phyloP scores from a whole-genome alignment of 2,329 filamentous ascomycete genomes.

The Colletotrichum tropicale region DNA sequence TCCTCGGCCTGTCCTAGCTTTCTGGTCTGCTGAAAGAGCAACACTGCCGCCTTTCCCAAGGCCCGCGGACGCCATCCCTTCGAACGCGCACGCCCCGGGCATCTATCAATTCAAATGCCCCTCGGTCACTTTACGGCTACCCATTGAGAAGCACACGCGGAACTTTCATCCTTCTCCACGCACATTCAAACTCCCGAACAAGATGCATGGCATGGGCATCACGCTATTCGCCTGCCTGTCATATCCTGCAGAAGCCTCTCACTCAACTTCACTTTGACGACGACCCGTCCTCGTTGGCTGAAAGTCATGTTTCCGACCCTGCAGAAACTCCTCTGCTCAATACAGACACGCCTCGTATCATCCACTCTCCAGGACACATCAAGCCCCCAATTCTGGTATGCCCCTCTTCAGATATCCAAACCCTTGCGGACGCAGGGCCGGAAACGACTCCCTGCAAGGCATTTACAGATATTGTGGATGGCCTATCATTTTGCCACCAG shows the following conservation, averaged over 20 bases:
- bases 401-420: not conserved
- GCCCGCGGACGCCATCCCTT: not conserved
- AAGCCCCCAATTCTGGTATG: not conserved
- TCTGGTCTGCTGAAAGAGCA: not conserved
- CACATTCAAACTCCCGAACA: not conserved
- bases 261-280: not conserved
- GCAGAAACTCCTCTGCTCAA: not conserved
- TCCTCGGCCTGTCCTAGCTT: not conserved
- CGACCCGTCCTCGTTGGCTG: not conserved
- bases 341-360: not conserved
- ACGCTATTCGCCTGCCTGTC: not conserved
- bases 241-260: not conserved
- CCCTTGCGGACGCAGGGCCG: not conserved
- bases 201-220: not conserved
- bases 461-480: not conserved
- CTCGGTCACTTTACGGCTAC: not conserved
- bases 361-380: not conserved
- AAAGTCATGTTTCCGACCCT: not conserved
- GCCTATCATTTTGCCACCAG: conserved; percentile 10
- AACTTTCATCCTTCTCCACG: not conserved
- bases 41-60: not conserved
- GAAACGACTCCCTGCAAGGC: not conserved
- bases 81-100: not conserved
- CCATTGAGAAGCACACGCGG: not conserved
- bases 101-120: not conserved